Evolutionary conservation across 2,329 filamentous ascomycete genomes (phyloP).

Genomic region (Curvularia hawaiiensis): DNA sequence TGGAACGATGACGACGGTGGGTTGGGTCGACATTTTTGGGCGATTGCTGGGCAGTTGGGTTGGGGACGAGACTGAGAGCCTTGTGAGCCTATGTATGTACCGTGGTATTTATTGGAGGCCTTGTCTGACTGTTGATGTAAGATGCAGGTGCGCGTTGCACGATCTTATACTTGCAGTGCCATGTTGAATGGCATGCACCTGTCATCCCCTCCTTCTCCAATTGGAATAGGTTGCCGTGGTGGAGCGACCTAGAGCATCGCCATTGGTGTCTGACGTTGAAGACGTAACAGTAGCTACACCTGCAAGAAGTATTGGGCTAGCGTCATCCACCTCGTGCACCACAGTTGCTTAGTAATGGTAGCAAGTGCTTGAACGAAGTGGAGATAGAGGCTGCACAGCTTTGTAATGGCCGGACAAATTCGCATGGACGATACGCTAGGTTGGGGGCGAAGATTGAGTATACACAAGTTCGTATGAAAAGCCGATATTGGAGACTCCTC

Average conservation of each 20-base stretch:
- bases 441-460: neutral
- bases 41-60: neutral
- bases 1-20: constrained; percentile 31
- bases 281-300: neutral
- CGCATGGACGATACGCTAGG: neutral
- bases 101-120: neutral
- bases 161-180: neutral
- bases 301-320: neutral
- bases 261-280: neutral
- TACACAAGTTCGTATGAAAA: neutral
- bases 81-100: neutral
- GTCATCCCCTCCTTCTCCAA: neutral
- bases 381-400: neutral
- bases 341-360: neutral
- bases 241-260: neutral
- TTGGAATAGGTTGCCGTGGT: neutral
- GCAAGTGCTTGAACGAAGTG: neutral
- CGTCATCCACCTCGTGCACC: neutral
- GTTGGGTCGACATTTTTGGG: constrained; percentile 16
- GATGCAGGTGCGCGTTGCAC: neutral
- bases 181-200: neutral
- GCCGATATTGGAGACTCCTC: neutral
- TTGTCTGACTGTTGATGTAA: neutral
- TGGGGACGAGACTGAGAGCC: neutral
- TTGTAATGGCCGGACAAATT: neutral